Evolutionary conservation across 768 basidiomycete species (phyloP).

Genomic region (Suillus americanus): DNA sequence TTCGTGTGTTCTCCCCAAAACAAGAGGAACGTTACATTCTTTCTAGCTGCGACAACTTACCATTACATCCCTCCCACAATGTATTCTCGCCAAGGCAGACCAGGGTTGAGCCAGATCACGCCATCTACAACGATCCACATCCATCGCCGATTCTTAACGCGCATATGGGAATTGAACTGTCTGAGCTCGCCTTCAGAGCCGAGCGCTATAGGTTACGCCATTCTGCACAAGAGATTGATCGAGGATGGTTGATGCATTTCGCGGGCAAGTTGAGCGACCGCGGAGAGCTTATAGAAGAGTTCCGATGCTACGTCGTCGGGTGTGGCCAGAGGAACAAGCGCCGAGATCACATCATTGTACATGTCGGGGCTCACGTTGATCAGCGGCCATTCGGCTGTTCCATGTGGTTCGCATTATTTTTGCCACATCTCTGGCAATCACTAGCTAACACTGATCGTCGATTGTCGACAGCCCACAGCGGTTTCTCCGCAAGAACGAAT

Average conservation of each 20-base stretch:
- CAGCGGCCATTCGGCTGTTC: slow-evolving; percentile 64
- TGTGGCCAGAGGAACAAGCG: slow-evolving; percentile 71
- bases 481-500: slow-evolving; percentile 75
- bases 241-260: slow-evolving; percentile 64
- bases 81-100: not conserved
- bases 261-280: slow-evolving; percentile 61
- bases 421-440: not conserved
- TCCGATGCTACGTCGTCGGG: slow-evolving; percentile 65
- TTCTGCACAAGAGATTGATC: slow-evolving; percentile 59
- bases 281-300: slow-evolving; percentile 59
- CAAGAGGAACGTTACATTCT: not conserved
- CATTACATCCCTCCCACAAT: not conserved
- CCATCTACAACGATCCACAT: not conserved
- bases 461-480: slow-evolving; percentile 46
- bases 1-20: not conserved
- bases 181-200: slow-evolving; percentile 55
- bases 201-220: slow-evolving; percentile 52
- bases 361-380: slow-evolving; percentile 71
- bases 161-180: slow-evolving; percentile 56
- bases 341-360: slow-evolving; percentile 72
- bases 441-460: slow-evolving; percentile 11
- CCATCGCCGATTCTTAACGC: slow-evolving; percentile 60
- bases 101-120: slow-evolving; percentile 4
- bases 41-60: not conserved
- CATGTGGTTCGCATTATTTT: slow-evolving; percentile 51